phyloP scores from a whole-genome alignment of 495 filamentous ascomycete species.

The Polyplosphaeria fusca region DNA sequence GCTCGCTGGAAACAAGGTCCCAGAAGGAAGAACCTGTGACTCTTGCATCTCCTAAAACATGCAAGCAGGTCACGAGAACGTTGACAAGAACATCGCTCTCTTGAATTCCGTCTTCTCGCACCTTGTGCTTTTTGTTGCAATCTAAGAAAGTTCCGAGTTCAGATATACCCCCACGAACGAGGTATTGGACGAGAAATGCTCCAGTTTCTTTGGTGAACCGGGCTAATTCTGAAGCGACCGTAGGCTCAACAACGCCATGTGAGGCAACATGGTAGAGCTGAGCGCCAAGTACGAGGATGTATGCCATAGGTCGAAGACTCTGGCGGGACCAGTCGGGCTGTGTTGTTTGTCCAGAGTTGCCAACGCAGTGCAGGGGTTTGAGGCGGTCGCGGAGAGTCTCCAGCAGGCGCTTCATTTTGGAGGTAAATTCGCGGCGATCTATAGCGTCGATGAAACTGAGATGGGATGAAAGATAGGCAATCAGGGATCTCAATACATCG shows the following conservation, averaged over 20 bases:
- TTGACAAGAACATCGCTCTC: constrained; percentile 56
- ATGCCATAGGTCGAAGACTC: constrained; percentile 12
- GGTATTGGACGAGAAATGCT: constrained; percentile 10
- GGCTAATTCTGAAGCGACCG: neutral
- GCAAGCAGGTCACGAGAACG: constrained; percentile 63
- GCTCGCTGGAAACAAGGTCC: constrained; percentile 52
- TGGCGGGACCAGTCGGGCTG: no score
- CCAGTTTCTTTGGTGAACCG: constrained; percentile 10
- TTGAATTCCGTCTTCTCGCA: constrained; percentile 64
- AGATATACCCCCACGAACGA: constrained; percentile 16
- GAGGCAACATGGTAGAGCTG: constrained; percentile 29
- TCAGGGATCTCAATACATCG: constrained; percentile 38
- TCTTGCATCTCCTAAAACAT: constrained; percentile 51
- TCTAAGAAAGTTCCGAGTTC: constrained; percentile 60
- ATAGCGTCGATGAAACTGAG: constrained; percentile 54
- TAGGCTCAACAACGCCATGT: constrained; percentile 24
- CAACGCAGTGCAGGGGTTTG: neutral
- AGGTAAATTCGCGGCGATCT: constrained; percentile 36
- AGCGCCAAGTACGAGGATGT: constrained; percentile 31
- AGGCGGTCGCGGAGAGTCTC: constrained; percentile 3
- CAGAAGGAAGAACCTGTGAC: constrained; percentile 55
- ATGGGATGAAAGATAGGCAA: constrained; percentile 49
- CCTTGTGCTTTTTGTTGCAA: constrained; percentile 52
- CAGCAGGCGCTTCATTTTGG: constrained; percentile 20
- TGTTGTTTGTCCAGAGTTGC: neutral